A percentile compares a stretch with the other conserved stretches of the same genome.
phyloP scores from a whole-genome alignment of 805 yeast species.

The Metschnikowia peoriensis region DNA sequence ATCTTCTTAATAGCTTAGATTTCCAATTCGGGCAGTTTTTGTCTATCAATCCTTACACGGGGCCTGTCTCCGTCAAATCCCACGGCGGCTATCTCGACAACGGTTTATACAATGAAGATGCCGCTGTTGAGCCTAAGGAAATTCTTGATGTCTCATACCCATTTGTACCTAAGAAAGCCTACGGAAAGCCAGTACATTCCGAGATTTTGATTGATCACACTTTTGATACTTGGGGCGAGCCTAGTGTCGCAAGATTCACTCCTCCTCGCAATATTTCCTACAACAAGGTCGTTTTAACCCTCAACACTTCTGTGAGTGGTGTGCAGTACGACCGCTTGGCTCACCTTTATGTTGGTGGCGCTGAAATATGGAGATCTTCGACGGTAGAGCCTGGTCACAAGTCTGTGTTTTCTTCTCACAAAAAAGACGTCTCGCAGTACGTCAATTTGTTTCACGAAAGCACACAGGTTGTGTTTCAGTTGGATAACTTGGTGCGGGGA shows the following conservation, averaged over 20 bases:
- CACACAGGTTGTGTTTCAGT: constrained; percentile 49
- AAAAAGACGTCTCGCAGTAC: constrained; percentile 66
- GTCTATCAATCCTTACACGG: background rate
- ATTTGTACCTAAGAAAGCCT: constrained; percentile 19
- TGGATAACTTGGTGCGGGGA: constrained; percentile 57
- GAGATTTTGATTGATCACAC: constrained; percentile 42
- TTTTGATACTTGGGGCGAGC: constrained; percentile 64
- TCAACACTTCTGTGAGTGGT: constrained; percentile 57
- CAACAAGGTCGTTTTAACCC: constrained; percentile 52
- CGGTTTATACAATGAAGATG: background rate
- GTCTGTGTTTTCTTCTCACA: constrained; percentile 45
- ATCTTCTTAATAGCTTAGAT: background rate
- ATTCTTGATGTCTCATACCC: constrained; percentile 30
- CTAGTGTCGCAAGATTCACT: constrained; percentile 39
- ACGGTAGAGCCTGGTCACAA: constrained; percentile 60
- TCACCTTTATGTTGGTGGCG: constrained; percentile 59
- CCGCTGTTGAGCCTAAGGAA: constrained; percentile 11
- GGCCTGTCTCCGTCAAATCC: background rate
- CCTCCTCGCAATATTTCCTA: constrained; percentile 46
- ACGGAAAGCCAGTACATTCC: constrained; percentile 38
- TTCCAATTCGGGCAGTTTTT: background rate
- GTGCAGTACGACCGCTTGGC: constrained; percentile 61
- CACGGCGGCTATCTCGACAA: constrained; percentile 8
- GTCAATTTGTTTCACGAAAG: constrained; percentile 46
- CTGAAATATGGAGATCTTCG: constrained; percentile 73